A percentile compares a stretch with the other conserved stretches of the same genome.
Conservation (phyloP, 2,329 filamentous ascomycete genomes). For the Emmonsia crescens region DNA sequence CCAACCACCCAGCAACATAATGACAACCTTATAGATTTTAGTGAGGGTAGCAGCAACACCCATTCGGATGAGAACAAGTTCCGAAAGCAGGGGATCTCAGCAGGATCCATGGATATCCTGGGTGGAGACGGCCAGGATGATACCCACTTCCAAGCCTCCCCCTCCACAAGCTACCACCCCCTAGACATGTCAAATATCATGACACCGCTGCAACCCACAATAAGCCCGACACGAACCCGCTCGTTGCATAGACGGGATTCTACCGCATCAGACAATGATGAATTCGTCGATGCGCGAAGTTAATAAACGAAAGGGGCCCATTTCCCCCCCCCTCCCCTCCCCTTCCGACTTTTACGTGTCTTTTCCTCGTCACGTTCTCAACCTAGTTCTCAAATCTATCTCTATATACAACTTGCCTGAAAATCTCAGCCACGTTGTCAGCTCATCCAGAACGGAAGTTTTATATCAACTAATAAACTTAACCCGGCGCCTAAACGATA, state of each 20-base stretch:
- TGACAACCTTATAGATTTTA: conserved; percentile 20
- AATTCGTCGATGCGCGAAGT: conserved; percentile 35
- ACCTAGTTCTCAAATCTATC: neutral
- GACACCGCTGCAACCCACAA: conserved; percentile 14
- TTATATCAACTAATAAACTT: neutral
- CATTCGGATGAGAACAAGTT: neutral
- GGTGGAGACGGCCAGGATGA: conserved; percentile 8
- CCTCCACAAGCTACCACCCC: neutral
- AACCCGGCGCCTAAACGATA: neutral
- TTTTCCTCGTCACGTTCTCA: too few relatives aligned
- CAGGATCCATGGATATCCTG: conserved; percentile 12
- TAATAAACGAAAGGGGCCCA: neutral
- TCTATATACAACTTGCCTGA: neutral
- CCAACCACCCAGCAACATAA: neutral
- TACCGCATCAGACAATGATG: conserved; percentile 28
- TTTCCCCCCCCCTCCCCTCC: neutral
- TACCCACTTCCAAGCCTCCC: neutral
- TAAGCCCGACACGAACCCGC: conserved; percentile 10
- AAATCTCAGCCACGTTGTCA: neutral
- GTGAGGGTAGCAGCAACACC: conserved; percentile 2
- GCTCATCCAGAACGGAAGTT: neutral
- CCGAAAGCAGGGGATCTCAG: neutral
- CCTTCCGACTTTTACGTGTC: too few relatives aligned
- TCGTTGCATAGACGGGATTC: conserved; percentile 29
- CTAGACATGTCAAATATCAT: conserved; percentile 9